phyloP scores from a whole-genome alignment of 345 rosid species.

The Populus euphratica region DNA sequence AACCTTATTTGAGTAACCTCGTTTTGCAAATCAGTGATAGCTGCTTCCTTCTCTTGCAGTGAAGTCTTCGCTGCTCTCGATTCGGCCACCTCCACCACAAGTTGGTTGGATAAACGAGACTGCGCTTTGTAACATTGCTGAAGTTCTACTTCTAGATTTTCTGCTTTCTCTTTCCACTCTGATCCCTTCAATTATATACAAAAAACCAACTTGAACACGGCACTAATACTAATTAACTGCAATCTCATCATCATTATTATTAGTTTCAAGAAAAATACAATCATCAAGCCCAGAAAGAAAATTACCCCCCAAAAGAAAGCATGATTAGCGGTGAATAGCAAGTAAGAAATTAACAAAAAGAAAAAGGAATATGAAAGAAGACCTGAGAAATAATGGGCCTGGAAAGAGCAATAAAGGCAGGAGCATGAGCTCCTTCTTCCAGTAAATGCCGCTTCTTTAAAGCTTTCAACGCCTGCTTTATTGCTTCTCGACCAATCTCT shows the following conservation, averaged over 20 bases:
- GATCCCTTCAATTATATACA: constrained; percentile 49
- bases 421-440: constrained; percentile 92
- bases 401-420: constrained; percentile 76
- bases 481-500: constrained; percentile 57
- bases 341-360: neutral
- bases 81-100: constrained; percentile 85
- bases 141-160: constrained; percentile 67
- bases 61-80: constrained; percentile 63
- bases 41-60: constrained; percentile 63
- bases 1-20: constrained; percentile 57
- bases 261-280: too few relatives aligned
- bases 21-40: constrained; percentile 44
- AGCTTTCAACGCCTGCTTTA: constrained; percentile 79
- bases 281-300: neutral
- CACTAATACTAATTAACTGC: too few relatives aligned
- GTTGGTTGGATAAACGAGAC: constrained; percentile 81
- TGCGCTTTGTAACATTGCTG: constrained; percentile 95
- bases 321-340: neutral
- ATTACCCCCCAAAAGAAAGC: neutral
- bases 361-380: neutral
- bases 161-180: constrained; percentile 94
- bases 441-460: constrained; percentile 74
- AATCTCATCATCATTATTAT: too few relatives aligned
- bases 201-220: too few relatives aligned
- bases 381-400: constrained; percentile 82